Percentiles rank a stretch among this genome's conserved stretches.
phyloP scores from a whole-genome alignment of 306 rosid genomes.

The Canavalia gladiata region DNA sequence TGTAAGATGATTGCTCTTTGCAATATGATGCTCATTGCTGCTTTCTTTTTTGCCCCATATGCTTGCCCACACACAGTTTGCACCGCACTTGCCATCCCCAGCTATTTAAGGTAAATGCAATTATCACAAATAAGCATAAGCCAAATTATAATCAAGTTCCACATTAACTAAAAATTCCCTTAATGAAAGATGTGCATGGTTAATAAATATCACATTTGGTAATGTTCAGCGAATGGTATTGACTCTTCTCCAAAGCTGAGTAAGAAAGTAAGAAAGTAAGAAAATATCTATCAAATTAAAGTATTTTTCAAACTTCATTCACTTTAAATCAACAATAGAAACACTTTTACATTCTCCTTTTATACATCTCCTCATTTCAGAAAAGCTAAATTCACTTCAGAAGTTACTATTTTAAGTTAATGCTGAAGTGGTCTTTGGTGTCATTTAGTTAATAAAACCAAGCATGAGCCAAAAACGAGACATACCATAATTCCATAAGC shows the following conservation, averaged over 20 bases:
- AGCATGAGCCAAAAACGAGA: neutral
- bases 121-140: neutral
- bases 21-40: constrained; percentile 70
- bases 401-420: too few relatives aligned
- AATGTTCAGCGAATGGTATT: too few relatives aligned
- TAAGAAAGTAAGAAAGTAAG: too few relatives aligned
- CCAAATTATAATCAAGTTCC: neutral
- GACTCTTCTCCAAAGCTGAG: too few relatives aligned
- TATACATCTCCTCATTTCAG: too few relatives aligned
- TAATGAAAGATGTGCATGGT: neutral
- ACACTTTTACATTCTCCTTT: too few relatives aligned
- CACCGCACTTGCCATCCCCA: constrained; percentile 87
- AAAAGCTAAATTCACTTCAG: too few relatives aligned
- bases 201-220: too few relatives aligned
- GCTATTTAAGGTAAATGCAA: constrained; percentile 46
- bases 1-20: constrained; percentile 77
- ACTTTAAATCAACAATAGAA: too few relatives aligned
- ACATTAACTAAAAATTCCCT: neutral
- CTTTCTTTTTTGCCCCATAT: constrained; percentile 67
- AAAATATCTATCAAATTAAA: too few relatives aligned
- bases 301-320: too few relatives aligned
- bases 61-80: constrained; percentile 90
- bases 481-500: constrained; percentile 85
- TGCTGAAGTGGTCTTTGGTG: neutral
- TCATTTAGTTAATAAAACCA: neutral